These are phyloP conservation scores for Cercospora janseana DNA, from an alignment of 2,329 filamentous ascomycete species.

Conservation along the genomic window DNA sequence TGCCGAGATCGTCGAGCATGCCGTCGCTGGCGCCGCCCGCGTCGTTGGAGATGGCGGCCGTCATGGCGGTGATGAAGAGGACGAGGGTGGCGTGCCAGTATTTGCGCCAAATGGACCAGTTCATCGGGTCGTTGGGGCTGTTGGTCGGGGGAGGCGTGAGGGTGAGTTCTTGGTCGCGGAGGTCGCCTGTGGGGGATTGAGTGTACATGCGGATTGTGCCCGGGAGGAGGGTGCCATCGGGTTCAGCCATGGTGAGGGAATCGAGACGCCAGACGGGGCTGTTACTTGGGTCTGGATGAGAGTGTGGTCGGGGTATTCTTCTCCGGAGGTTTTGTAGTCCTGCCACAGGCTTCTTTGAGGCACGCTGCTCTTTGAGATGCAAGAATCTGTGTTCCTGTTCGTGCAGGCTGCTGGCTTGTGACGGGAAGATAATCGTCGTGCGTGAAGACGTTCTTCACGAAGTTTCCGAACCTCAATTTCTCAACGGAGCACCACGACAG, in stretches of 20 bases:
- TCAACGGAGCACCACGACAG: conserved; percentile 2
- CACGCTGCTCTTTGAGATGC: neutral
- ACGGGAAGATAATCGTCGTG: neutral
- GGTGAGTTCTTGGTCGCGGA: conserved; percentile 46
- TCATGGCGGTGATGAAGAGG: conserved; percentile 55
- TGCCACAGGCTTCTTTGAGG: too few species aligned
- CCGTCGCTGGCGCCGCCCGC: conserved; percentile 54
- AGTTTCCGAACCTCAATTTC: too few species aligned
- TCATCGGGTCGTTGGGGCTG: conserved; percentile 36
- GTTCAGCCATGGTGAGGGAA: conserved; percentile 23
- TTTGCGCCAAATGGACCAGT: conserved; percentile 34
- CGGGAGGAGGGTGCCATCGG: conserved; percentile 21
- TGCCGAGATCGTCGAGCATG: conserved; percentile 52
- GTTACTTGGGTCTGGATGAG: too few species aligned
- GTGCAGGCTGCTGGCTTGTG: neutral
- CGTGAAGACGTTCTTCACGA: too few species aligned
- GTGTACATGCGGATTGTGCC: conserved; percentile 28
- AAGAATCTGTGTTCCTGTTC: neutral
- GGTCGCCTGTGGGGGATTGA: conserved; percentile 19
- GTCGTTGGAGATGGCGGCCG: conserved; percentile 57
- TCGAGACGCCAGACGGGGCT: too few species aligned
- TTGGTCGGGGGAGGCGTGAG: conserved; percentile 53
- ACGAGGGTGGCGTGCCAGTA: conserved; percentile 47
- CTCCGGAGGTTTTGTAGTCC: too few species aligned
- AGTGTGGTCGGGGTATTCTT: too few species aligned